phyloP scores from a whole-genome alignment of 257 asterid species.

The Solanum bulbocastanum region DNA sequence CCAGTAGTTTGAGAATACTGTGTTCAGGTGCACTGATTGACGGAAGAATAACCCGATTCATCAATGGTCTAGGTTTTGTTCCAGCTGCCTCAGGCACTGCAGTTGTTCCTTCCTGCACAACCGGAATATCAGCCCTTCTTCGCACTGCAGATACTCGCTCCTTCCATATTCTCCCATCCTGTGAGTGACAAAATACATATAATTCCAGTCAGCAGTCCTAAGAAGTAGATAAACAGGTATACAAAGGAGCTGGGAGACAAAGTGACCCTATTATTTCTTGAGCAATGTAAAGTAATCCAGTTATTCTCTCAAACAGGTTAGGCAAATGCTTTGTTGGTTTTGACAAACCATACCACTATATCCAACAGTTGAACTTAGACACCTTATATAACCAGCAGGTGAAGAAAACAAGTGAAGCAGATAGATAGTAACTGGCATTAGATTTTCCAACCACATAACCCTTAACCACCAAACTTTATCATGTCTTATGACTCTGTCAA shows the following conservation, averaged over 20 bases:
- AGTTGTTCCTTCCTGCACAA: constrained; percentile 32
- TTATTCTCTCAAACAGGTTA: neutral
- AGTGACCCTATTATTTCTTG: neutral
- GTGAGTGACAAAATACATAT: neutral
- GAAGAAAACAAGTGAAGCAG: neutral
- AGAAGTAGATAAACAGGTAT: neutral
- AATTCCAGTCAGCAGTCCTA: neutral
- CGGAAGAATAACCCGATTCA: constrained; percentile 41
- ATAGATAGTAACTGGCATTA: neutral
- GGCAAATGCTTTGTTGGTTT: neutral
- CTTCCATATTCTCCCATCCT: constrained; percentile 98
- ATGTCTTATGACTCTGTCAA: neutral
- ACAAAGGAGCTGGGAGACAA: neutral
- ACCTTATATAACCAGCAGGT: neutral
- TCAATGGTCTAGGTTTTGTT: constrained; percentile 30
- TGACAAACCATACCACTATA: neutral
- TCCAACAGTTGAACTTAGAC: neutral
- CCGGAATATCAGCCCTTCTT: constrained; percentile 41
- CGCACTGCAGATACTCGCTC: constrained; percentile 64
- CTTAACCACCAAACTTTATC: neutral
- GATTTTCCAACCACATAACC: neutral
- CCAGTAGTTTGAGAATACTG: constrained; percentile 28
- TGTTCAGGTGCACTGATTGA: constrained; percentile 41
- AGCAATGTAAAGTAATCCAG: neutral
- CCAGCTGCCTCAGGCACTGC: constrained; percentile 22